phyloP scores from a whole-genome alignment of 768 basidiomycete species.

The Hericium coralloides region DNA sequence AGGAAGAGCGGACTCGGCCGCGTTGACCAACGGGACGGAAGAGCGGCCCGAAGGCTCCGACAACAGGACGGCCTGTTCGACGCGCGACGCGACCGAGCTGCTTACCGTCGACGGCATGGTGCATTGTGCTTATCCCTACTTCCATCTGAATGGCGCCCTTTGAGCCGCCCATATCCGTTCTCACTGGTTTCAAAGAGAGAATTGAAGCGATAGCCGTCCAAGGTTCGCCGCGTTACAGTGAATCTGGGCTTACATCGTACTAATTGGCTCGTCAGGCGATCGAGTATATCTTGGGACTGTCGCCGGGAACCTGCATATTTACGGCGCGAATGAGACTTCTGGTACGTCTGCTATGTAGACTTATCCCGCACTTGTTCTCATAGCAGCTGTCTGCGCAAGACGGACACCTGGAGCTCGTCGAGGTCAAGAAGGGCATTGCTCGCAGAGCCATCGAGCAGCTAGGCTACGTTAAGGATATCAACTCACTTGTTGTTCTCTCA shows the following conservation, averaged over 20 bases:
- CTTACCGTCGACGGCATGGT: too few species aligned
- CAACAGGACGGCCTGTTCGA: too few species aligned
- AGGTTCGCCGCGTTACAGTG: background rate
- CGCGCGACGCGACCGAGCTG: too few species aligned
- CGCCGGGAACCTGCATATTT: constrained; percentile 46
- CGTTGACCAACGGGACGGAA: too few species aligned
- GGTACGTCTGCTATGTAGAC: constrained; percentile 22
- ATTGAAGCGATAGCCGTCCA: constrained; percentile 10
- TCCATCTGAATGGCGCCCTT: constrained; percentile 11
- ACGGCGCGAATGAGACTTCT: constrained; percentile 31
- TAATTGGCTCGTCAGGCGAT: constrained; percentile 27
- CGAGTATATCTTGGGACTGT: constrained; percentile 57
- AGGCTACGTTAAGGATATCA: constrained; percentile 76
- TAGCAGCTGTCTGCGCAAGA: constrained; percentile 11
- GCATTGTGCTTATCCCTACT: background rate
- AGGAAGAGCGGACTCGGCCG: too few species aligned
- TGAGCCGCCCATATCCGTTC: constrained; percentile 5
- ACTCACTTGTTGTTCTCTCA: constrained; percentile 75
- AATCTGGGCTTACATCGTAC: background rate
- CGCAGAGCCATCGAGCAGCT: constrained; percentile 80
- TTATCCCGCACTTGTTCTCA: background rate
- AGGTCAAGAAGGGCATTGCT: constrained; percentile 57
- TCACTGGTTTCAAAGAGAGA: constrained; percentile 11
- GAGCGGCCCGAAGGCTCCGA: too few species aligned
- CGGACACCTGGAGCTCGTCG: constrained; percentile 35